Evolutionary conservation across 2,329 filamentous ascomycete genomes (phyloP).

Genomic region (Capronia epimyces): DNA sequence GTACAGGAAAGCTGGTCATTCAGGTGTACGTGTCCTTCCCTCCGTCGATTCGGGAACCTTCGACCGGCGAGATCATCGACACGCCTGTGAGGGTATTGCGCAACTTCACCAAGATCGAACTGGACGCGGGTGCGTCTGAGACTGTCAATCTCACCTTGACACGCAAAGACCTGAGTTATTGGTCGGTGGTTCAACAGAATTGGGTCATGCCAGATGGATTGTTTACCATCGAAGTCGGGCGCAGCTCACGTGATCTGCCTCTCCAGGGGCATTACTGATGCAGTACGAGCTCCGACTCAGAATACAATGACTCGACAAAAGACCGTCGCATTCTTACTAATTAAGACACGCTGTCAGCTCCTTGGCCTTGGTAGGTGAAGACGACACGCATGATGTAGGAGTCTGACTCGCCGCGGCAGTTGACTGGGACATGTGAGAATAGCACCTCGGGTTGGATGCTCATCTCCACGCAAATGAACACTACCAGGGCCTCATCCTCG

Average conservation of each 20-base stretch:
- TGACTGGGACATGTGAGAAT: background rate
- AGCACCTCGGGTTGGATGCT: background rate
- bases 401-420: background rate
- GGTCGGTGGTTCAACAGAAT: slow-evolving; percentile 63
- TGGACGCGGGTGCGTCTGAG: slow-evolving; percentile 51
- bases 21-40: slow-evolving; percentile 33
- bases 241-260: slow-evolving; percentile 30
- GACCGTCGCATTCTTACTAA: too few relatives aligned
- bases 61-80: slow-evolving; percentile 48
- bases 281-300: background rate
- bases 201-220: slow-evolving; percentile 54
- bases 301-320: too few relatives aligned
- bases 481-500: slow-evolving; percentile 1
- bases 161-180: slow-evolving; percentile 66
- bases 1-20: slow-evolving; percentile 27
- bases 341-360: background rate
- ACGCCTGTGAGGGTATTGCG: slow-evolving; percentile 65
- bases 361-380: background rate
- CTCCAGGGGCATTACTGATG: slow-evolving; percentile 20
- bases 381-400: background rate
- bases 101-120: slow-evolving; percentile 64
- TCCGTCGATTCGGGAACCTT: slow-evolving; percentile 36
- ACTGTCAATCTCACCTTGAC: slow-evolving; percentile 56
- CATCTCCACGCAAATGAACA: background rate
- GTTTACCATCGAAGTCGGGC: slow-evolving; percentile 30